Evolutionary conservation across 148 eudicot genomes (phyloP).

Genomic region (Rhododendron williamsianum): DNA sequence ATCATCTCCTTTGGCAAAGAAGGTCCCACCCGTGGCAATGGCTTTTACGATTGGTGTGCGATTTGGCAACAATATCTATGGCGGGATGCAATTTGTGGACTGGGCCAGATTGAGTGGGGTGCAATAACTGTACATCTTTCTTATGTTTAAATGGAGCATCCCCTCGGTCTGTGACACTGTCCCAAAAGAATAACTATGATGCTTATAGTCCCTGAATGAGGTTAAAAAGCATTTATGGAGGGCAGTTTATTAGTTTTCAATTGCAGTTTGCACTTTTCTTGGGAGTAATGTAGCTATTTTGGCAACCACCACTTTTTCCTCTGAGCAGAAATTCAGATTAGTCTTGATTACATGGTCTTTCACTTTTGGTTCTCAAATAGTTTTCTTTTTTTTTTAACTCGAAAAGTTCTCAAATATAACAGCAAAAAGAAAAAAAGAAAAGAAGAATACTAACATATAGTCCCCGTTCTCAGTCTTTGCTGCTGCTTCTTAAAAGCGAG

Average conservation of each 20-base stretch:
- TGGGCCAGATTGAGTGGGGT: slow-evolving; percentile 63
- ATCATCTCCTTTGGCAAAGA: slow-evolving; percentile 50
- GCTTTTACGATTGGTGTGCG: slow-evolving; percentile 65
- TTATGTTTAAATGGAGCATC: background rate
- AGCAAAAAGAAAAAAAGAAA: too few relatives aligned
- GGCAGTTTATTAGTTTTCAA: background rate
- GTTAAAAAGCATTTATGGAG: background rate
- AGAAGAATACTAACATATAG: background rate
- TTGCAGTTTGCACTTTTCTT: background rate
- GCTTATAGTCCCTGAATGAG: background rate
- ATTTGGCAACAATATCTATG: slow-evolving; percentile 59
- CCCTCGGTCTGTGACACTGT: background rate
- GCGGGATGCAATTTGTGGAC: slow-evolving; percentile 69
- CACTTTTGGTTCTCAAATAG: background rate
- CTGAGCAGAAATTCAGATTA: background rate
- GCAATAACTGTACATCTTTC: slow-evolving; percentile 22
- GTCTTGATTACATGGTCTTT: background rate
- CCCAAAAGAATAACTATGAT: background rate
- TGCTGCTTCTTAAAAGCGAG: background rate
- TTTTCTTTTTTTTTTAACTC: too few relatives aligned
- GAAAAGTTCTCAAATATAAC: background rate
- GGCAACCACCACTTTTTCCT: background rate
- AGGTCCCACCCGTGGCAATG: slow-evolving; percentile 51
- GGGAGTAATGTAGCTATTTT: background rate
- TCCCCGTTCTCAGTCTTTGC: background rate